Base-by-base conservation (phyloP, 306 rosid genomes). In the Acacia acuminata region DNA sequence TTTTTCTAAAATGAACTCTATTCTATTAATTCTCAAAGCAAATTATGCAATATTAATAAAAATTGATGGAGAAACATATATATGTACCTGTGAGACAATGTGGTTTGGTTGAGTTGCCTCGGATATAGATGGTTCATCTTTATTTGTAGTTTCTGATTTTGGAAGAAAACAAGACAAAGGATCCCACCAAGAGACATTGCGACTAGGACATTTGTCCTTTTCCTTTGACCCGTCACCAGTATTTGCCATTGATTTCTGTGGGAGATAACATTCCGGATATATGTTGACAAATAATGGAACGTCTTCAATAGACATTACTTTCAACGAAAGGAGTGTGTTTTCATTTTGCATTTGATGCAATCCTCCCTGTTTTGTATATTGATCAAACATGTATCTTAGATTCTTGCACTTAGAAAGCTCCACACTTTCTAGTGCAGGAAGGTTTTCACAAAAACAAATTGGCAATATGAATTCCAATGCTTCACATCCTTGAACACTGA, bases 301-400 rank as follows among this genome's bases (percentile, higher is more conserved):
- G 0, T 0, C 1, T 14, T 6, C 4, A 32, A 83, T 73, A 0
- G 14, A 8, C 17, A 83, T 25, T 15, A 5, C 5, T 24, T 38
- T 30, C 27, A 83, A 30, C 0, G 43, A 20, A 44, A 4, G 77
- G 8, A 61, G 17, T 12, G 25, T 43, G 10, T 3, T 69, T 20
- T 69, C 51, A 1, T 42, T 69, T 69, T 10, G 17, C 50, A 40
- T 69, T 20, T 42, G 50, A 69, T 40, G 24, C 51, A 69, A 69
- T 12, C 51, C 10, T n/a, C 16, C 17, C 2, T 42, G 51, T 40
- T 10, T 1, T 69, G 51, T 0, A 5, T 69, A 8, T 67, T 65
- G 71, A 40, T 76, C 81, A 30, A 85, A 85, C 47, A 85, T 8
- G 10, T 60, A 70, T 68, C 53, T 75, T 74, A 85, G 19, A 55